These are phyloP conservation scores for Apiotrichum laibachii DNA, from an alignment of 1,284 basidiomycete genomes.

Conservation along the genomic window DNA sequence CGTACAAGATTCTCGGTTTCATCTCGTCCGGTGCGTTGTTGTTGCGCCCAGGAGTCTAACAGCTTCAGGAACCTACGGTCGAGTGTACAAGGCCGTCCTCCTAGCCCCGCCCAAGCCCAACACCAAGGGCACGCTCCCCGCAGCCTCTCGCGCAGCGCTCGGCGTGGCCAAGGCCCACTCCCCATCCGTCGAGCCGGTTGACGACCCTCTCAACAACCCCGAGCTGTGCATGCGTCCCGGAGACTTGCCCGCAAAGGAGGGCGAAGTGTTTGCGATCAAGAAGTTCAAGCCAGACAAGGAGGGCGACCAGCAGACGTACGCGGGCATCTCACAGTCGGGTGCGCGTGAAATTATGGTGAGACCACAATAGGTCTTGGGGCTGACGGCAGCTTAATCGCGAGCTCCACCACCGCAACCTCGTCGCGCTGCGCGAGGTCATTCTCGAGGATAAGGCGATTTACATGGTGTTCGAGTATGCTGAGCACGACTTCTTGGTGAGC, in stretches of 20 bases:
- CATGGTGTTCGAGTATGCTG: constrained; percentile 99
- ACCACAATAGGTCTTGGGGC: background rate
- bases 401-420: constrained; percentile 88
- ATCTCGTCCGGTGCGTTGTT: constrained; percentile 67
- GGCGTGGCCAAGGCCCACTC: constrained; percentile 14
- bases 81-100: constrained; percentile 90
- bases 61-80: constrained; percentile 81
- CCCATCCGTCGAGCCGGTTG: constrained; percentile 9
- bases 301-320: constrained; percentile 87
- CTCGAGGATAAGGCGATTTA: constrained; percentile 97
- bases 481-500: constrained; percentile 91
- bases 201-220: constrained; percentile 42
- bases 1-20: constrained; percentile 92
- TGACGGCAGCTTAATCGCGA: constrained; percentile 78
- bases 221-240: constrained; percentile 56
- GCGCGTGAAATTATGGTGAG: constrained; percentile 87
- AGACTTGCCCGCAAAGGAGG: constrained; percentile 58
- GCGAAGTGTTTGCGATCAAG: constrained; percentile 87
- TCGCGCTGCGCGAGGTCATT: constrained; percentile 88
- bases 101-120: constrained; percentile 34
- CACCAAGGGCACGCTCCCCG: constrained; percentile 22
- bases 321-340: constrained; percentile 95
- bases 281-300: constrained; percentile 99
- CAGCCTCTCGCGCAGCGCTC: constrained; percentile 35
- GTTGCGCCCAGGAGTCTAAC: background rate